phyloP scores from a whole-genome alignment of 108 stramenopile genomes.

The Cyclotella sp. region DNA sequence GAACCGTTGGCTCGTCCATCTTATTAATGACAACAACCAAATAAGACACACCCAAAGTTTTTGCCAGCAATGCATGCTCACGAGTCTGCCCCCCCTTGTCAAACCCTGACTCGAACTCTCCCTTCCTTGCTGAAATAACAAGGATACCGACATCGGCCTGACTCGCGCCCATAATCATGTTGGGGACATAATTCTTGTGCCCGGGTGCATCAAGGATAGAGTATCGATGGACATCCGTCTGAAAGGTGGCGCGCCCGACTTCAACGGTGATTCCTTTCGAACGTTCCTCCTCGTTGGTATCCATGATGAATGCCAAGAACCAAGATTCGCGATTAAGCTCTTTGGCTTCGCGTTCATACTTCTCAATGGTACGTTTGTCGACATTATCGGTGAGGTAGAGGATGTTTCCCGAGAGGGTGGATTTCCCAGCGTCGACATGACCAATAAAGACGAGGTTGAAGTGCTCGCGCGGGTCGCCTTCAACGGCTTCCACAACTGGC shows the following conservation, averaged over 20 bases:
- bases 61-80: constrained; percentile 99
- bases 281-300: constrained; percentile 99
- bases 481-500: constrained; percentile 54
- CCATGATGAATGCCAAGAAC: constrained; percentile 99
- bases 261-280: constrained; percentile 99
- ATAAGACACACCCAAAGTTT: constrained; percentile 96
- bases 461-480: constrained; percentile 98
- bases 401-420: constrained; percentile 97
- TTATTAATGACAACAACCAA: constrained; percentile 99
- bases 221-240: constrained; percentile 93
- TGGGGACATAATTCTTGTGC: constrained; percentile 99
- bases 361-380: constrained; percentile 99
- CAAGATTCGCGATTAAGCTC: constrained; percentile 99
- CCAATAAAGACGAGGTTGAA: constrained; percentile 98
- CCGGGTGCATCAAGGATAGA: constrained; percentile 99
- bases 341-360: constrained; percentile 98
- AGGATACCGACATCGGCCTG: constrained; percentile 98
- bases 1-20: constrained; percentile 99
- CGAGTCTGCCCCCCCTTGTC: constrained; percentile 99
- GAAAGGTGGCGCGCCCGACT: constrained; percentile 98
- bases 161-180: constrained; percentile 99
- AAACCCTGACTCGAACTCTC: constrained; percentile 99
- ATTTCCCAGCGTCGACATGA: constrained; percentile 99
- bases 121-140: constrained; percentile 98
- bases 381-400: constrained; percentile 98